Percentiles rank a stretch among this genome's conserved stretches.
Evolutionary conservation across 78 protist species (phyloP).

Genomic region (Dictyostelium brefeldianum): DNA sequence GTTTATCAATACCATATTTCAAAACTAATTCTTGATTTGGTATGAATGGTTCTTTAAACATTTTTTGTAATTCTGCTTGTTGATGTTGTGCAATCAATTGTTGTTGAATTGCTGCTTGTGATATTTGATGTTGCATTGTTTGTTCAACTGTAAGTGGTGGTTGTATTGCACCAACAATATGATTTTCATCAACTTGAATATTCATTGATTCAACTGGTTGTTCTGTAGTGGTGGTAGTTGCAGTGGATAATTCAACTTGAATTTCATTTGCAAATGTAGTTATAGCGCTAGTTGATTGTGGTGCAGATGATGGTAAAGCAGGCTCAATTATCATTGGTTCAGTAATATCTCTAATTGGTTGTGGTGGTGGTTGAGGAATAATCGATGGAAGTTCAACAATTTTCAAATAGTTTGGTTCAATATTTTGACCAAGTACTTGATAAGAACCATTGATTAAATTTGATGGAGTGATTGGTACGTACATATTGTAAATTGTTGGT

Average conservation of each 20-base stretch:
- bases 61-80: neutral
- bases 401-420: constrained; percentile 25
- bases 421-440: neutral
- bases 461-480: constrained; percentile 16
- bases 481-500: constrained; percentile 42
- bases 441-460: constrained; percentile 2
- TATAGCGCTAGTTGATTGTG: neutral
- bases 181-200: neutral
- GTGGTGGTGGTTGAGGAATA: constrained; percentile 19
- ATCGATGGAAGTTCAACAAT: neutral
- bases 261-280: neutral
- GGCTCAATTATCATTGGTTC: constrained; percentile 19
- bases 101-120: neutral
- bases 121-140: neutral
- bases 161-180: neutral
- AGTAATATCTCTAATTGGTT: neutral
- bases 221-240: neutral
- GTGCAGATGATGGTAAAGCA: neutral
- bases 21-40: neutral
- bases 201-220: neutral
- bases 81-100: neutral
- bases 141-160: neutral
- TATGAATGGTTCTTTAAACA: constrained; percentile 3
- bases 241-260: neutral
- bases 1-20: constrained; percentile 33